These are phyloP conservation scores for Eucalyptus curtisii DNA, from an alignment of 345 rosid genomes.

Conservation along the genomic window DNA sequence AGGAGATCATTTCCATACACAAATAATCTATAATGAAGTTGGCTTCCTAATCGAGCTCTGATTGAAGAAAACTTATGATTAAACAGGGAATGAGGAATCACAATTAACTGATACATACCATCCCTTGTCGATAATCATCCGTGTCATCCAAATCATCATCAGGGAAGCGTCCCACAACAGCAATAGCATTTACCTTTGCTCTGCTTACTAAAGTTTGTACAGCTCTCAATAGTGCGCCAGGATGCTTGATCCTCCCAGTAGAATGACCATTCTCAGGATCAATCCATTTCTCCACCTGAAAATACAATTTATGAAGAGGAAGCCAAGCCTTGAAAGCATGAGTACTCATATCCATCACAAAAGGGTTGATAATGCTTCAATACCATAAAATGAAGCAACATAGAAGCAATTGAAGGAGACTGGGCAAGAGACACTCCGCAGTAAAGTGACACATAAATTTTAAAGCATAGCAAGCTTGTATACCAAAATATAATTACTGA, in stretches of 20 bases:
- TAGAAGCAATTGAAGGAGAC: background rate
- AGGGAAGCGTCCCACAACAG: slow-evolving; percentile 44
- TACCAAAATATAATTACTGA: background rate
- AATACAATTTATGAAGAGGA: background rate
- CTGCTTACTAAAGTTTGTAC: slow-evolving; percentile 22
- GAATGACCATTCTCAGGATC: slow-evolving; percentile 46
- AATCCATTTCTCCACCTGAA: slow-evolving; percentile 50
- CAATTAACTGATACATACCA: slow-evolving; percentile 8
- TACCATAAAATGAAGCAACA: background rate
- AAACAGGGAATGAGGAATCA: background rate
- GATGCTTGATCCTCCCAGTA: slow-evolving; percentile 48
- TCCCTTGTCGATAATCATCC: slow-evolving; percentile 41
- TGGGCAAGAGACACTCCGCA: background rate
- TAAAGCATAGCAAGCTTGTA: background rate
- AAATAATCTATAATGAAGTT: background rate
- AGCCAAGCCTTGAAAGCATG: background rate
- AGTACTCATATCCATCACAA: background rate
- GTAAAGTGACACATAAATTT: background rate
- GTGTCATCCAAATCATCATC: slow-evolving; percentile 40
- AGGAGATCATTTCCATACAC: background rate
- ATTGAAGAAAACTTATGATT: background rate
- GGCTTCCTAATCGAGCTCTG: background rate
- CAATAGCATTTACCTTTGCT: slow-evolving; percentile 41
- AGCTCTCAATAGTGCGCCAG: slow-evolving; percentile 32
- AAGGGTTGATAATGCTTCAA: background rate